Conservation (phyloP, 805 yeast species). For the Schwanniomyces occidentalis region DNA sequence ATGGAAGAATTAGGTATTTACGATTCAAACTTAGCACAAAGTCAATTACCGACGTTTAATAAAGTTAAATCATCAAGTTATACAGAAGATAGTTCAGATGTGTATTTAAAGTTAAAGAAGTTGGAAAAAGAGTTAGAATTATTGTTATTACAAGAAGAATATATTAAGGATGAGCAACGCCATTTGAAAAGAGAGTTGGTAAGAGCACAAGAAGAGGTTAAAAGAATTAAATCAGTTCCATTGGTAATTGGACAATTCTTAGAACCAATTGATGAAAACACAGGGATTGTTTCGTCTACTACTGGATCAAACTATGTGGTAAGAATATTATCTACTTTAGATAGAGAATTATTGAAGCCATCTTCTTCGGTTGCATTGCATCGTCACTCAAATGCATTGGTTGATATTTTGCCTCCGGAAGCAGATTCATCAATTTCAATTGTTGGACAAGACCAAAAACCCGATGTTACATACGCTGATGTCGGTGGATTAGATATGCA, state of each 20-base stretch:
- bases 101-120: slow-evolving; percentile 80
- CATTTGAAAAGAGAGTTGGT: slow-evolving; percentile 91
- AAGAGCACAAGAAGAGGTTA: slow-evolving; percentile 98
- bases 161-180: slow-evolving; percentile 96
- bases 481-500: slow-evolving; percentile 99
- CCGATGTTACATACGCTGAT: slow-evolving; percentile 91
- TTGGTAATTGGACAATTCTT: slow-evolving; percentile 96
- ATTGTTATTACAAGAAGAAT: slow-evolving; percentile 86
- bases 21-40: slow-evolving; percentile 14
- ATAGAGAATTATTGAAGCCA: slow-evolving; percentile 90
- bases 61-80: slow-evolving; percentile 8
- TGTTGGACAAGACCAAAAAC: slow-evolving; percentile 90
- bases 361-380: slow-evolving; percentile 95
- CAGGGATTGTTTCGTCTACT: slow-evolving; percentile 96
- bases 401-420: slow-evolving; percentile 97
- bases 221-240: slow-evolving; percentile 95
- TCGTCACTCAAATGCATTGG: slow-evolving; percentile 97
- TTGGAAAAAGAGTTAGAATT: slow-evolving; percentile 89
- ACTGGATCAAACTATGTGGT: slow-evolving; percentile 98
- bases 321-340: slow-evolving; percentile 89
- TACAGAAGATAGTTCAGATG: slow-evolving; percentile 53
- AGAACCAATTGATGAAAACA: slow-evolving; percentile 94
- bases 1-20: slow-evolving; percentile 41
- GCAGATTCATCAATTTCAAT: slow-evolving; percentile 96
- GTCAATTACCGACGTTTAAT: slow-evolving; percentile 7